These are phyloP conservation scores for Phragmites australis DNA, from an alignment of 176 grass and related monocot genomes.

Conservation along the genomic window DNA sequence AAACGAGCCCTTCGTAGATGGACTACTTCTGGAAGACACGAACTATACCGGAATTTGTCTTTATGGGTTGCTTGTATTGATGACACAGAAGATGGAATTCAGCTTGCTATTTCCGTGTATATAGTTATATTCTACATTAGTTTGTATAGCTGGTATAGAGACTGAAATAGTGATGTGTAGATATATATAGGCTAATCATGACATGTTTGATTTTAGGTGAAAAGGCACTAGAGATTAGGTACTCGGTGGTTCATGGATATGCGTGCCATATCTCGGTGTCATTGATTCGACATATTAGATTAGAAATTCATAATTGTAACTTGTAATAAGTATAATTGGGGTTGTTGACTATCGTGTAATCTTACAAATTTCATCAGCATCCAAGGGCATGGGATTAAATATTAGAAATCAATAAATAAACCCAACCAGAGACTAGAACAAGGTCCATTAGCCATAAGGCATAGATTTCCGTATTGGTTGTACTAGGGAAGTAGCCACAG, in stretches of 20 bases:
- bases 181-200: constrained; percentile 18
- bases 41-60: background rate
- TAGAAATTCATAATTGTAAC: background rate
- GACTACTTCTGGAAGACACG: background rate
- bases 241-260: background rate
- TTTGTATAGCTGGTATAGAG: constrained; percentile 12
- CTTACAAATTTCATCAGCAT: background rate
- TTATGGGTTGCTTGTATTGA: background rate
- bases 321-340: background rate
- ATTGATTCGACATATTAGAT: background rate
- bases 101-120: background rate
- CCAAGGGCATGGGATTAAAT: background rate
- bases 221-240: background rate
- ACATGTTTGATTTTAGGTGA: background rate
- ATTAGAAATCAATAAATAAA: background rate
- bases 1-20: constrained; percentile 63
- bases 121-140: background rate
- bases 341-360: background rate
- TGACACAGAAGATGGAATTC: background rate
- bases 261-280: background rate
- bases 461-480: too few species aligned
- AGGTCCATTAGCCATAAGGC: too few species aligned
- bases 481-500: too few species aligned
- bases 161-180: background rate
- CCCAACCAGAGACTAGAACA: too few species aligned